These are phyloP conservation scores for Aspergillus pseudonomiae DNA, from an alignment of 2,329 filamentous ascomycete species.

Conservation along the genomic window DNA sequence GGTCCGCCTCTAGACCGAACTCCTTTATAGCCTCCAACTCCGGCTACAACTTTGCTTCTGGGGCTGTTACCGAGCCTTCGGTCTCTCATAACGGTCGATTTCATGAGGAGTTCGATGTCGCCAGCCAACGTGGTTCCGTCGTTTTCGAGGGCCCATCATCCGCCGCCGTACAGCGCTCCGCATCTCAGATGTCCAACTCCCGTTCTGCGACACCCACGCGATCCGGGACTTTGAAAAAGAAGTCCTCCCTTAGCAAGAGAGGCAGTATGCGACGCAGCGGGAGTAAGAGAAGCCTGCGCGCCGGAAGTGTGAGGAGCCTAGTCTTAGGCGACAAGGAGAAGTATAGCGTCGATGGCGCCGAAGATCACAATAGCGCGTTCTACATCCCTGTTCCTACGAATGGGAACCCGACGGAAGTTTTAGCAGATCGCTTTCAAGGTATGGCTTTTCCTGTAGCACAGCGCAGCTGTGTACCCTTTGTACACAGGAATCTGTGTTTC, in stretches of 20 bases:
- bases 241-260: slow-evolving; percentile 72
- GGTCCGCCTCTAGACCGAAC: slow-evolving; percentile 42
- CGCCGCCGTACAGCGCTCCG: slow-evolving; percentile 39
- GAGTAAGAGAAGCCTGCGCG: slow-evolving; percentile 79
- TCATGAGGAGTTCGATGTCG: slow-evolving; percentile 42
- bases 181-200: slow-evolving; percentile 47
- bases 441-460: slow-evolving; percentile 34
- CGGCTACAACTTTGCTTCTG: slow-evolving; percentile 41
- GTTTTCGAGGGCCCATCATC: slow-evolving; percentile 32
- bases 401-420: slow-evolving; percentile 82
- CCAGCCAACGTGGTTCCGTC: slow-evolving; percentile 40
- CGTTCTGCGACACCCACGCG: slow-evolving; percentile 48
- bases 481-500: slow-evolving; percentile 10
- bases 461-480: not conserved
- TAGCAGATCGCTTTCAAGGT: slow-evolving; percentile 90
- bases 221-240: slow-evolving; percentile 85
- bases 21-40: slow-evolving; percentile 43
- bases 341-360: slow-evolving; percentile 51
- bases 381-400: slow-evolving; percentile 85
- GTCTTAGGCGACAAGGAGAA: slow-evolving; percentile 66
- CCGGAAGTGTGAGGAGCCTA: slow-evolving; percentile 83
- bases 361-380: slow-evolving; percentile 79
- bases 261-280: slow-evolving; percentile 76
- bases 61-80: slow-evolving; percentile 34
- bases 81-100: slow-evolving; percentile 41